Evolutionary conservation across 257 asterid species (phyloP).

Genomic region (Primulina tabacum): DNA sequence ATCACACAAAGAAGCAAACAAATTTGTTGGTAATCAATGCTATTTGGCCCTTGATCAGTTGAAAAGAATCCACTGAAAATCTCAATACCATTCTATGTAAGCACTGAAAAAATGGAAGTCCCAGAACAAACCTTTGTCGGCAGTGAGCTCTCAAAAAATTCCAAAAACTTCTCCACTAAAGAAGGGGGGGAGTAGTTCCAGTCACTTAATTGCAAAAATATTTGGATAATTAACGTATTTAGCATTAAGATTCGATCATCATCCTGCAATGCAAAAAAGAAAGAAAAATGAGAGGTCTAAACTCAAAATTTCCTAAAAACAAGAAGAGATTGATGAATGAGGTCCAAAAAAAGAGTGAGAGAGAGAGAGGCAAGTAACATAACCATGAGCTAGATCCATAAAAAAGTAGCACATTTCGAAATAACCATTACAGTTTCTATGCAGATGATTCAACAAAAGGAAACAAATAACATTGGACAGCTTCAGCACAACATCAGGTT

Average conservation of each 20-base stretch:
- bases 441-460: slow-evolving; percentile 14
- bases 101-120: slow-evolving; percentile 16
- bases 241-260: slow-evolving; percentile 54
- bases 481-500: background rate
- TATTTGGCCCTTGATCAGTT: slow-evolving; percentile 2
- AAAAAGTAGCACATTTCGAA: slow-evolving; percentile 14
- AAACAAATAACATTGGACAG: background rate
- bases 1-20: background rate
- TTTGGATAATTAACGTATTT: slow-evolving; percentile 59
- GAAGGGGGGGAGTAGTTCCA: slow-evolving; percentile 42
- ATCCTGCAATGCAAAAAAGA: slow-evolving; percentile 56
- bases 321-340: slow-evolving; percentile 3
- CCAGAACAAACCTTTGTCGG: slow-evolving; percentile 51
- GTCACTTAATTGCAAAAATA: slow-evolving; percentile 60
- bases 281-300: slow-evolving; percentile 21
- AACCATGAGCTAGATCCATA: slow-evolving; percentile 2
- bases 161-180: slow-evolving; percentile 65
- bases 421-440: slow-evolving; percentile 9
- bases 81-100: slow-evolving; percentile 7
- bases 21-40: slow-evolving; percentile 14
- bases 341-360: background rate
- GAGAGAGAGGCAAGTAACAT: background rate
- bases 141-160: slow-evolving; percentile 66
- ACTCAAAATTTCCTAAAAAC: slow-evolving; percentile 6
- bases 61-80: slow-evolving; percentile 14